A percentile compares a stretch with the other conserved stretches of the same genome.
phyloP scores from a whole-genome alignment of 2,329 filamentous ascomycete genomes.

The Arthrobotrys pseudoclavata region DNA sequence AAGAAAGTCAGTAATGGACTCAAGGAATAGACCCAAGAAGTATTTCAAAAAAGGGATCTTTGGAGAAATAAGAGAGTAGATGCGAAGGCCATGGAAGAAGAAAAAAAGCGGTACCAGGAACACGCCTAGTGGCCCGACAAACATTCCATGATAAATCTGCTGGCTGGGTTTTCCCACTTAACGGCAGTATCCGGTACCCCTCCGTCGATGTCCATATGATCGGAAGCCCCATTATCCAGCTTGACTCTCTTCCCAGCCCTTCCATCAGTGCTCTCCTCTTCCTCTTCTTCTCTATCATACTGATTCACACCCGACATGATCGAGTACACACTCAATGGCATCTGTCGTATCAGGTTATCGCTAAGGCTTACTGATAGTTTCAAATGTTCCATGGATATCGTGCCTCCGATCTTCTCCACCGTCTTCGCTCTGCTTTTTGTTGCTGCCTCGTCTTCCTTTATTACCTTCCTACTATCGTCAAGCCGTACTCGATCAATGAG shows the following conservation, averaged over 20 bases:
- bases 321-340: conserved; percentile 57
- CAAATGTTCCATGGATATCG: conserved; percentile 58
- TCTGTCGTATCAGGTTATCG: conserved; percentile 60
- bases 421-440: conserved; percentile 42
- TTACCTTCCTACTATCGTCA: conserved; percentile 68
- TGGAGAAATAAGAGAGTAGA: neutral
- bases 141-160: conserved; percentile 58
- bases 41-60: neutral
- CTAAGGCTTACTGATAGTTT: conserved; percentile 48
- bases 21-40: neutral
- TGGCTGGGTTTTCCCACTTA: conserved; percentile 58
- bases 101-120: neutral
- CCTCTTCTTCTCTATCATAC: conserved; percentile 50
- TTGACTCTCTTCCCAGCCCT: conserved; percentile 50
- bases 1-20: neutral
- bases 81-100: neutral
- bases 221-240: conserved; percentile 35
- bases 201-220: conserved; percentile 57
- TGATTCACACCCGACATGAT: conserved; percentile 46
- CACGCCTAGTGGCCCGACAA: conserved; percentile 47
- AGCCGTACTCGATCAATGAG: conserved; percentile 76
- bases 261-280: conserved; percentile 24
- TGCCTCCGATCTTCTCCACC: conserved; percentile 56
- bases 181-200: conserved; percentile 45
- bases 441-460: conserved; percentile 44